phyloP scores from a whole-genome alignment of 2,329 filamentous ascomycete genomes.

The Neurospora sp. region DNA sequence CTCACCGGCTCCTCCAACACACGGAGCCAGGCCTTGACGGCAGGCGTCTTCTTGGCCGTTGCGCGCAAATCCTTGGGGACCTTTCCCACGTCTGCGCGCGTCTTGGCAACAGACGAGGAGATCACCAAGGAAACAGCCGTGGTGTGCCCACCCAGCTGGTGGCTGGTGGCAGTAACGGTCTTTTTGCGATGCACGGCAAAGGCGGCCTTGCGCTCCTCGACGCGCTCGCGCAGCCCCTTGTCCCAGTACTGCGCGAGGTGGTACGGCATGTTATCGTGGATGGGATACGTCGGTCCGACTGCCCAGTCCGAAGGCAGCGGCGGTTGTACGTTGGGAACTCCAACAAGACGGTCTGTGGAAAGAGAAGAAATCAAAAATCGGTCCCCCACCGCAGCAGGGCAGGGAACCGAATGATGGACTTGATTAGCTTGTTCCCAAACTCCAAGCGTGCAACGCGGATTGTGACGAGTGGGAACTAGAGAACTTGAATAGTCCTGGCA shows the following conservation, averaged over 20 bases:
- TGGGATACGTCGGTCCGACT: slow-evolving; percentile 68
- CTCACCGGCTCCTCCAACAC: slow-evolving; percentile 79
- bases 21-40: slow-evolving; percentile 69
- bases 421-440: neutral
- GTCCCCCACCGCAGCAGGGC: neutral
- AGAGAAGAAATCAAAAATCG: slow-evolving; percentile 4
- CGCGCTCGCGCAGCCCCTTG: slow-evolving; percentile 37
- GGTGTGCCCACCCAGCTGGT: neutral
- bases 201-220: slow-evolving; percentile 34
- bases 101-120: slow-evolving; percentile 16
- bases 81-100: slow-evolving; percentile 36
- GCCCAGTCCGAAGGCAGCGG: slow-evolving; percentile 77
- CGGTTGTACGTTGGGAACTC: slow-evolving; percentile 77
- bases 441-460: neutral
- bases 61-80: slow-evolving; percentile 74
- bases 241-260: slow-evolving; percentile 85
- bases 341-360: slow-evolving; percentile 64
- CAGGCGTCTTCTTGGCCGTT: slow-evolving; percentile 69
- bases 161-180: neutral
- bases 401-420: neutral
- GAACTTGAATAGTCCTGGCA: neutral
- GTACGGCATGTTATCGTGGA: slow-evolving; percentile 67
- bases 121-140: neutral
- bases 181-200: slow-evolving; percentile 3
- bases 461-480: neutral